Evolutionary conservation across 2,329 filamentous ascomycete species (phyloP).

Genomic region (Rhynchosporium secalis): DNA sequence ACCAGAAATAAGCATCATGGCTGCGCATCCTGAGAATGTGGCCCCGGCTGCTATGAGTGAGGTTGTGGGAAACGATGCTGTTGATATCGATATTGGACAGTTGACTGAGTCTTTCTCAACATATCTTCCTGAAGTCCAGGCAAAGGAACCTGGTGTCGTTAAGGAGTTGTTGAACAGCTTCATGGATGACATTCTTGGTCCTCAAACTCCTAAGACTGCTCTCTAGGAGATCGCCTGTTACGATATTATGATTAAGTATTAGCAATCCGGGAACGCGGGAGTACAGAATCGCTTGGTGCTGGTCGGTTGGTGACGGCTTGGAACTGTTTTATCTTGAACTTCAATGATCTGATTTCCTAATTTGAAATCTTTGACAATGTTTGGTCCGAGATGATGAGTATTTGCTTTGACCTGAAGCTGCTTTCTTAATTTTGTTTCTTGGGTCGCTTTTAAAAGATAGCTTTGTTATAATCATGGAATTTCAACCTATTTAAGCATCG

Average conservation of each 20-base stretch:
- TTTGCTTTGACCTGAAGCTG: not conserved
- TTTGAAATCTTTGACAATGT: not conserved
- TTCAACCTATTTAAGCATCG: not conserved
- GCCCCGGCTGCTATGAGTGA: slow-evolving; percentile 54
- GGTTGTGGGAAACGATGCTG: slow-evolving; percentile 50
- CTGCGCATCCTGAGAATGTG: slow-evolving; percentile 55
- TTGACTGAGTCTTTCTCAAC: slow-evolving; percentile 43
- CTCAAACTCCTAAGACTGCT: slow-evolving; percentile 18
- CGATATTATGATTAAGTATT: slow-evolving; percentile 12
- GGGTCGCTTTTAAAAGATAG: not conserved
- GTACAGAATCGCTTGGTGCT: slow-evolving; percentile 21
- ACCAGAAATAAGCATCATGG: slow-evolving; percentile 56
- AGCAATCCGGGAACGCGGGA: slow-evolving; percentile 11
- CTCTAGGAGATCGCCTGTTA: slow-evolving; percentile 5
- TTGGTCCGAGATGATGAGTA: not conserved
- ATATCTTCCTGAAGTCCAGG: slow-evolving; percentile 40
- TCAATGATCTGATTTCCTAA: not conserved
- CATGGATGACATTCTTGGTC: slow-evolving; percentile 50
- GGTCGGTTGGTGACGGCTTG: slow-evolving; percentile 16
- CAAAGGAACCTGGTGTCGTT: slow-evolving; percentile 48
- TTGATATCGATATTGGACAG: slow-evolving; percentile 56
- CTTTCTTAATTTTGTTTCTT: not conserved
- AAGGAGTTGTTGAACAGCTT: slow-evolving; percentile 57
- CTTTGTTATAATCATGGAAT: slow-evolving; percentile 1
- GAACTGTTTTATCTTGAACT: slow-evolving; percentile 7